These are phyloP conservation scores for Scytalidium lignicola DNA, from an alignment of 2,329 filamentous ascomycete species.

Conservation along the genomic window DNA sequence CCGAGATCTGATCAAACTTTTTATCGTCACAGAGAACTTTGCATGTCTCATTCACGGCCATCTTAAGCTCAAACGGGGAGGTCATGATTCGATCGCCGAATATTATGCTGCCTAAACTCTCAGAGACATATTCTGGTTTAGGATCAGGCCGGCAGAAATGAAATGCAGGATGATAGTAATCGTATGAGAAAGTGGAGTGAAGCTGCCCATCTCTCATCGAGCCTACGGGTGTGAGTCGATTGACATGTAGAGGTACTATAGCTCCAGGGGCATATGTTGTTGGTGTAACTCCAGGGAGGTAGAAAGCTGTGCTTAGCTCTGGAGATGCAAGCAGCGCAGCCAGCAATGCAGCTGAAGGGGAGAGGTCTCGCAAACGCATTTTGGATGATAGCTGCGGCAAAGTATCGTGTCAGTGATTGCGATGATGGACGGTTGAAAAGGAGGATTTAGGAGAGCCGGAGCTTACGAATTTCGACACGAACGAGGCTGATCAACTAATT, in stretches of 20 bases:
- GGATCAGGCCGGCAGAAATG: constrained; percentile 79
- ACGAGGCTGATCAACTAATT: background rate
- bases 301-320: constrained; percentile 68
- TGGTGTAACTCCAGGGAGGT: constrained; percentile 91
- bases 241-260: constrained; percentile 82
- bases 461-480: constrained; percentile 15
- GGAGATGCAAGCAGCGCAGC: constrained; percentile 44
- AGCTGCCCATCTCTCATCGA: constrained; percentile 72
- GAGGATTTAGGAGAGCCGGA: constrained; percentile 2
- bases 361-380: constrained; percentile 26
- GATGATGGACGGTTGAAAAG: background rate
- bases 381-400: constrained; percentile 12
- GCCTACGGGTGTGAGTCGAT: constrained; percentile 82
- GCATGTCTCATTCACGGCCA: constrained; percentile 84
- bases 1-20: constrained; percentile 60
- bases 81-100: constrained; percentile 97
- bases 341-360: constrained; percentile 41
- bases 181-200: constrained; percentile 90
- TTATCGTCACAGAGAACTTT: constrained; percentile 68
- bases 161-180: constrained; percentile 88
- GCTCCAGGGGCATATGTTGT: constrained; percentile 83
- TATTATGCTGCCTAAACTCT: constrained; percentile 90
- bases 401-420: background rate
- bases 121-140: constrained; percentile 73
- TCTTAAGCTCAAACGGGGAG: constrained; percentile 86